Base-by-base conservation (phyloP, 345 rosid species). In the Triadica sebifera region DNA sequence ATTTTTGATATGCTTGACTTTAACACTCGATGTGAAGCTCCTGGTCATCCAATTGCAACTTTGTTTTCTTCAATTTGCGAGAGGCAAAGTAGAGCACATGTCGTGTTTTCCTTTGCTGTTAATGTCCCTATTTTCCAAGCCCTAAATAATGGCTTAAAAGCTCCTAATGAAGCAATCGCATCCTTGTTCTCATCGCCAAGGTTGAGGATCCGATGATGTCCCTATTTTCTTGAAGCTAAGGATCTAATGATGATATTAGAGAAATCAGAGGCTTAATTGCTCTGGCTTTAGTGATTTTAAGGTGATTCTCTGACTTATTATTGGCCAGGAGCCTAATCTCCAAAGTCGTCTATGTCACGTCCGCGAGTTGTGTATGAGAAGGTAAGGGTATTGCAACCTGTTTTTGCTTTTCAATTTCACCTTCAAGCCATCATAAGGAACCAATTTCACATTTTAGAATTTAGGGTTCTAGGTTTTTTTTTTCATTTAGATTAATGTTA, bases 291-390 rank as follows among this genome's bases (percentile, higher is more conserved):
- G 96, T 97, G 71, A 95, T 93, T 78, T 86, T 88, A 76, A 89
- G 69, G 69, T 97, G 98, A 52, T 91, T 88, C 81, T 93, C 97
- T 1, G 93, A 77, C 58, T 90, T 91, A 87, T 95, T 89, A 87
- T 93, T 95, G 43, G 99, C 91, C 69, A 95, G 86, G 46, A 95
- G 91, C 60, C 98, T 81, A 78, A 93, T 83, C 86, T 95, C 99
- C 97, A 95, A 82, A 24, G 96, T 98, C n/a, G 99, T 97, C 60
- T 89, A n/a, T n/a, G n/a, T n/a, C n/a, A n/a, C n/a, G n/a, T n/a
- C n/a, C n/a, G n/a, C n/a, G n/a, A n/a, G n/a, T n/a, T n/a, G n/a
- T n/a, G n/a, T n/a, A n/a, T n/a, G n/a, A n/a, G n/a, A n/a, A n/a
- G n/a, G n/a, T n/a, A n/a, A n/a, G n/a, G n/a, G n/a, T n/a, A n/a